Conservation (phyloP, 1,139 yeast genomes). For the Hemisphaericaspora xylanilytica region DNA sequence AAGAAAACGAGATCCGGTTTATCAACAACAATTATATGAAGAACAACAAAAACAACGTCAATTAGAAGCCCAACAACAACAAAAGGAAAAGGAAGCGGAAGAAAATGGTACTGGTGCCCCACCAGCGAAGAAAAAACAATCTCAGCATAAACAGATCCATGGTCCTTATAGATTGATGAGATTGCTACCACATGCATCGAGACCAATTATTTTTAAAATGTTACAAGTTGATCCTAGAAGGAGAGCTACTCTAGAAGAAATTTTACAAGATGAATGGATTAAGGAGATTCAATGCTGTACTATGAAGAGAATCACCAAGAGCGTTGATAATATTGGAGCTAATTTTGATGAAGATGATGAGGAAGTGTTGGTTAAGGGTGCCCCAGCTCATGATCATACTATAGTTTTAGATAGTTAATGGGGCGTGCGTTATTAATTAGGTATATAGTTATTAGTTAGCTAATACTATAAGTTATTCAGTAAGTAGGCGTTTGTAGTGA, state of each 20-base stretch:
- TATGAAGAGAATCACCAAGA: slow-evolving; percentile 24
- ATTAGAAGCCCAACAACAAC: slow-evolving; percentile 11
- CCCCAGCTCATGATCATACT: slow-evolving; percentile 44
- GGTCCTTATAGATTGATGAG: slow-evolving; percentile 92
- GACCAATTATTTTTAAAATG: slow-evolving; percentile 76
- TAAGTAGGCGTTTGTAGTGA: too few relatives aligned
- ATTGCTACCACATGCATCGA: slow-evolving; percentile 79
- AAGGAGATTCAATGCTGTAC: slow-evolving; percentile 52
- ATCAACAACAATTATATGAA: slow-evolving; percentile 11
- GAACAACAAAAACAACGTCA: slow-evolving; percentile 11
- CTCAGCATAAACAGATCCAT: slow-evolving; percentile 44
- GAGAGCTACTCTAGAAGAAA: slow-evolving; percentile 69
- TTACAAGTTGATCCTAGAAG: slow-evolving; percentile 62
- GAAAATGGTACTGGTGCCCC: slow-evolving; percentile 16
- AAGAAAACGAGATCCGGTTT: slow-evolving; percentile 11
- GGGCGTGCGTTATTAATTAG: background rate
- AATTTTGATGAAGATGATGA: slow-evolving; percentile 41
- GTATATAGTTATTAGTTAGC: too few relatives aligned
- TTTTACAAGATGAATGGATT: slow-evolving; percentile 72
- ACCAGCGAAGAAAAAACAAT: slow-evolving; percentile 30
- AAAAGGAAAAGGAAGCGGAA: slow-evolving; percentile 12
- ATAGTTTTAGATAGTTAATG: slow-evolving; percentile 20
- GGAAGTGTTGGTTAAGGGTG: slow-evolving; percentile 36
- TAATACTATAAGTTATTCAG: too few relatives aligned
- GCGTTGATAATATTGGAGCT: slow-evolving; percentile 24